Evolutionary conservation across 345 rosid species (phyloP), one percentile per base, ranked within the genome.

Genomic region (Cardamine occulta): DNA sequence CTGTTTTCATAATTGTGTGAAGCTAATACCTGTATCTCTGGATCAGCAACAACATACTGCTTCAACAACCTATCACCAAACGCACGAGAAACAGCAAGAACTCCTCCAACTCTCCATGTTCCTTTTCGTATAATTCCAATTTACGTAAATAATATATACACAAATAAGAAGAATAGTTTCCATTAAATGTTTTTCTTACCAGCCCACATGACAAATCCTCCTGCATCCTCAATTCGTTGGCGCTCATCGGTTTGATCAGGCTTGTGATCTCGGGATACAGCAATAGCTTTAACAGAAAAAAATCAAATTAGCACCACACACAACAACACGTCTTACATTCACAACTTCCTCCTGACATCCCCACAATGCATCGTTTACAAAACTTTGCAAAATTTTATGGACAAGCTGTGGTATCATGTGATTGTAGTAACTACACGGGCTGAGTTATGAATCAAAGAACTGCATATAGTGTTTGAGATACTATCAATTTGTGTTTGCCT

Each of bases 161-260:
- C 39, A 70, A 12, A 13, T 7, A 63, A 11, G 58, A 69, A 42
- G 54, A 45, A 9, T 37, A 29, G 19, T 58, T 24, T 28, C 34
- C 64, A 56, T 17, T 55, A 17, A 34, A 32, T 42, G 34, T 39
- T 49, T 31, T 45, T 47, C 84, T 73, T 67, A 88, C 99, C 99
- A 79, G 99, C 99, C 99, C 99, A 96, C 96, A 93, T 93, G 59
- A 96, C 98, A 80, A 96, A 96, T 56, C 99, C 99, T 69, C 99
- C 99, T 6, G 99, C 99, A 80, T 93, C 89, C 82, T 96, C 99
- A 70, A 96, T 96, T 48, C 99, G 84, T 67, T 89, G 99, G 53
- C 99, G 90, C 80, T 96, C 99, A 81, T 96, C 99, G 76, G 84
- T 86, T 82, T 89, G 98, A 82, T 96, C 98, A 8, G 99, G 99